Conservation (phyloP, 2,329 filamentous ascomycete species). For the Arachnomyces sp. region DNA sequence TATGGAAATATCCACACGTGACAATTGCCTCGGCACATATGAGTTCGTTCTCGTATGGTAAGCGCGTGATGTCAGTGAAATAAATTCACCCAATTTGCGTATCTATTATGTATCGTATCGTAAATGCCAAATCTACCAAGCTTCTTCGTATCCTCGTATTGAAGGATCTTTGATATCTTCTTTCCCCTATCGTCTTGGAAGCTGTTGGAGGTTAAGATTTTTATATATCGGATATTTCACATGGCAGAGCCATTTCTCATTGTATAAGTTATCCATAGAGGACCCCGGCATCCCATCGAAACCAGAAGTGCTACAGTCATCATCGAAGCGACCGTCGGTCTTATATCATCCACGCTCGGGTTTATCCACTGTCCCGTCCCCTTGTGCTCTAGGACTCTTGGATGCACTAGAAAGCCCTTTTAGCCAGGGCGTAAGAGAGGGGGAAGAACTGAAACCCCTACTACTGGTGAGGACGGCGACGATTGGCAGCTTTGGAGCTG, state of each 20-base stretch:
- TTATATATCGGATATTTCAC: too few relatives aligned
- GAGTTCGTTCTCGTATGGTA: too few relatives aligned
- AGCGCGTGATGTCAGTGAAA: too few relatives aligned
- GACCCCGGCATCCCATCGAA: not conserved
- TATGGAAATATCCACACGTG: slow-evolving; percentile 19
- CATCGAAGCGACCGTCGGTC: not conserved
- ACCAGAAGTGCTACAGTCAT: too few relatives aligned
- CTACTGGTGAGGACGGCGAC: slow-evolving; percentile 13
- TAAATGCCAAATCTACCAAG: not conserved
- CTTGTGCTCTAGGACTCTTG: too few relatives aligned
- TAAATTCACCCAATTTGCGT: not conserved
- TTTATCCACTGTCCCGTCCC: too few relatives aligned
- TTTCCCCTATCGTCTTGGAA: too few relatives aligned
- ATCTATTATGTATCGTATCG: not conserved
- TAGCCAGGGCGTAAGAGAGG: not conserved
- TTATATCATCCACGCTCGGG: too few relatives aligned
- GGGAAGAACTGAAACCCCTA: not conserved
- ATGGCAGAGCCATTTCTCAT: slow-evolving; percentile 4
- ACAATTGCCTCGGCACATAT: too few relatives aligned
- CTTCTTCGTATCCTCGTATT: not conserved
- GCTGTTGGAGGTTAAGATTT: too few relatives aligned
- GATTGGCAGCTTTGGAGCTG: slow-evolving; percentile 13
- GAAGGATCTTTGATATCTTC: slow-evolving; percentile 20
- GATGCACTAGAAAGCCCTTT: slow-evolving; percentile 2
- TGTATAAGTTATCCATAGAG: slow-evolving; percentile 7